Evolutionary conservation across 2,329 filamentous ascomycete species (phyloP).

Genomic region (Bertia moriformis): DNA sequence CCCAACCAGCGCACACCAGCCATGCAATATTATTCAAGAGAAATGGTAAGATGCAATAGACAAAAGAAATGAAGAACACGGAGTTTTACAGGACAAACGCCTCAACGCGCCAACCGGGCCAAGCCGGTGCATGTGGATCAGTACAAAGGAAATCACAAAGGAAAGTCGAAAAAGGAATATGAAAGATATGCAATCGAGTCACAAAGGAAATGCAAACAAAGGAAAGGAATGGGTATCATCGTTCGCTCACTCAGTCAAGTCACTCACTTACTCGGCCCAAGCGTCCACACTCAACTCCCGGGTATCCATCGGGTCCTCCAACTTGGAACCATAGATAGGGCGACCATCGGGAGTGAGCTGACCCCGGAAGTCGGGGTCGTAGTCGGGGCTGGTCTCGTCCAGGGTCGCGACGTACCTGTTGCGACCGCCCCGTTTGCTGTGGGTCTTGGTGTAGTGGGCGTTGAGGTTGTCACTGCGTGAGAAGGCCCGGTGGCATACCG

Average conservation of each 20-base stretch:
- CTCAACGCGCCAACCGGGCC: neutral
- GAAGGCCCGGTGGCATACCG: conserved; percentile 20
- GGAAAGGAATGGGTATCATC: neutral
- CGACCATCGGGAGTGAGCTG: conserved; percentile 23
- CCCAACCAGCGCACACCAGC: no score
- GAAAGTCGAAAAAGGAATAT: no score
- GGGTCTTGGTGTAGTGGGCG: conserved; percentile 26
- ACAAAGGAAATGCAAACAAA: no score
- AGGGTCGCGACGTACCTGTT: conserved; percentile 27
- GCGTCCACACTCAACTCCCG: neutral
- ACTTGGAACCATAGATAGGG: conserved; percentile 10
- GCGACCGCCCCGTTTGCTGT: conserved; percentile 25
- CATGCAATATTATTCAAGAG: no score
- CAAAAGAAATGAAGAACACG: no score
- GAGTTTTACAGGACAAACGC: no score
- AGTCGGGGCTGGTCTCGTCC: conserved; percentile 22
- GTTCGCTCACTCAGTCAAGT: neutral
- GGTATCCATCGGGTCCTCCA: neutral
- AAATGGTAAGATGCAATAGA: no score
- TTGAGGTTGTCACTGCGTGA: conserved; percentile 27
- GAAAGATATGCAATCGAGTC: neutral
- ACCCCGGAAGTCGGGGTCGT: conserved; percentile 24
- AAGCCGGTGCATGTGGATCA: neutral
- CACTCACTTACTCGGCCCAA: neutral
- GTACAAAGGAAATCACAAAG: neutral